Evolutionary conservation across 2,329 filamentous ascomycete species (phyloP).

Genomic region (Aspergillus proliferans): DNA sequence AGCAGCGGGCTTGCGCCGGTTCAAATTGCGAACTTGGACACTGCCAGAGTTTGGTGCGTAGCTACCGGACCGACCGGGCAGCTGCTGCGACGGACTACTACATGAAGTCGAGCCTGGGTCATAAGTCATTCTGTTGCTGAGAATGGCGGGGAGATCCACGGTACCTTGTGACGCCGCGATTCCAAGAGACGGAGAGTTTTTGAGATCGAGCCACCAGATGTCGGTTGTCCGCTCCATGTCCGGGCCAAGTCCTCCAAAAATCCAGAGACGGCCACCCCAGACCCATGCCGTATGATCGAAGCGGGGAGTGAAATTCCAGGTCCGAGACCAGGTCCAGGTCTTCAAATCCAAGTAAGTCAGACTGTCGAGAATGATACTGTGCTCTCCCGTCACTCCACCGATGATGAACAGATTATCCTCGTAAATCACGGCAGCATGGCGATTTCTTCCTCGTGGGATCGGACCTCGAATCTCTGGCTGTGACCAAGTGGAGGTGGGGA

Average conservation of each 20-base stretch:
- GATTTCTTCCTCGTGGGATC: slow-evolving; percentile 79
- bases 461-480: slow-evolving; percentile 81
- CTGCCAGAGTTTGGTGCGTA: slow-evolving; percentile 70
- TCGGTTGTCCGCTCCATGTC: slow-evolving; percentile 97
- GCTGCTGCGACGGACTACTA: slow-evolving; percentile 30
- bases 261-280: slow-evolving; percentile 88
- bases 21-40: slow-evolving; percentile 50
- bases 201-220: slow-evolving; percentile 94
- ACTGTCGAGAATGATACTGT: slow-evolving; percentile 88
- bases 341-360: slow-evolving; percentile 95
- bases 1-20: slow-evolving; percentile 52
- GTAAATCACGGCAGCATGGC: slow-evolving; percentile 88
- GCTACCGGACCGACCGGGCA: slow-evolving; percentile 34
- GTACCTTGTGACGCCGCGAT: slow-evolving; percentile 56
- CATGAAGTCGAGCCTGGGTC: slow-evolving; percentile 25
- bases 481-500: slow-evolving; percentile 91
- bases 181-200: slow-evolving; percentile 80
- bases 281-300: slow-evolving; percentile 96
- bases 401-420: slow-evolving; percentile 96
- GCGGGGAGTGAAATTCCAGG: slow-evolving; percentile 89
- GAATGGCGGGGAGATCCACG: slow-evolving; percentile 35
- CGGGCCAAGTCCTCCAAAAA: slow-evolving; percentile 88
- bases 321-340: slow-evolving; percentile 94
- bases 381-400: slow-evolving; percentile 89
- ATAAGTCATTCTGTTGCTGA: slow-evolving; percentile 29